Conservation (phyloP, 108 stramenopile genomes). For the Nitzschia inconspicua region DNA sequence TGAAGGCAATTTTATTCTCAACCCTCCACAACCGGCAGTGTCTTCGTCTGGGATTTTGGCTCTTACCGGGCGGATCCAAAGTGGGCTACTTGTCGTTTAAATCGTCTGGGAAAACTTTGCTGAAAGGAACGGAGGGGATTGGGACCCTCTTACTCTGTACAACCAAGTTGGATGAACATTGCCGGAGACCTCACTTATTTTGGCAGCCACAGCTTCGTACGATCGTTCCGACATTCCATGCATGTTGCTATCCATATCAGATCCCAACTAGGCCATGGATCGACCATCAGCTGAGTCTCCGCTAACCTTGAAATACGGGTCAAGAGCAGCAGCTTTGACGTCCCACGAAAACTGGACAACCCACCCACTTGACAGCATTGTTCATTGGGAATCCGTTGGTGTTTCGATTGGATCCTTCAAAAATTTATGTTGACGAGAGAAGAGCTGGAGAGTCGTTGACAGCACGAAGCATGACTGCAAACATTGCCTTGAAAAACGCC, state of each 20-base stretch:
- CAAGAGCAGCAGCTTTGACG: too few relatives aligned
- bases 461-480: constrained; percentile 25
- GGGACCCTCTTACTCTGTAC: too few relatives aligned
- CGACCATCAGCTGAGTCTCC: too few relatives aligned
- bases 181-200: constrained; percentile 65
- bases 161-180: too few relatives aligned
- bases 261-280: too few relatives aligned
- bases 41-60: neutral
- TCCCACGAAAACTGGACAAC: constrained; percentile 75
- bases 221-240: constrained; percentile 5
- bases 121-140: too few relatives aligned
- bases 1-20: too few relatives aligned
- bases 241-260: too few relatives aligned
- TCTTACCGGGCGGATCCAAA: constrained; percentile 37
- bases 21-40: neutral
- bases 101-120: constrained; percentile 42
- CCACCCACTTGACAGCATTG: constrained; percentile 53
- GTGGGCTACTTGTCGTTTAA: constrained; percentile 52
- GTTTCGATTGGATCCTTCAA: constrained; percentile 15
- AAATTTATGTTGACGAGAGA: too few relatives aligned
- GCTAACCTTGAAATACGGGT: too few relatives aligned
- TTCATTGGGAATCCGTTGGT: too few relatives aligned
- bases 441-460: too few relatives aligned
- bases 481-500: constrained; percentile 50
- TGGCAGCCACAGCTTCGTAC: constrained; percentile 43